Base-by-base conservation (phyloP, 495 filamentous ascomycete genomes). In the Aspergillus mulundensis region DNA sequence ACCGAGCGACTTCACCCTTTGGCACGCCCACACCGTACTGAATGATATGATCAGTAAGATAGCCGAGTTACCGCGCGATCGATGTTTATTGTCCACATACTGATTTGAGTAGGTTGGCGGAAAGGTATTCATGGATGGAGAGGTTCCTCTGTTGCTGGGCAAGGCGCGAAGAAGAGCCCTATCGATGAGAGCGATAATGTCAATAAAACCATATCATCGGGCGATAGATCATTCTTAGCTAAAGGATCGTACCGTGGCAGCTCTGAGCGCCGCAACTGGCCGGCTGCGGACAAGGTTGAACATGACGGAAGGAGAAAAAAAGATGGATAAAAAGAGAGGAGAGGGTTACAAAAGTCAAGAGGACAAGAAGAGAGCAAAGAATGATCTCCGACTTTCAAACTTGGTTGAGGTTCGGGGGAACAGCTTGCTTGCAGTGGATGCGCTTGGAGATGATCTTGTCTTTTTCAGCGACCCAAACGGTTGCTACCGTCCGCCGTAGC, bases 51-150 rank as follows among this genome's bases (percentile, higher is more conserved):
- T 70, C 61, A 69, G 64, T 53, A 49, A 62, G 24, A 12, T 32
- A n/a, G 28, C 30, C n/a, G 50, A 55, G 15, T 48, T 39, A 25
- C 39, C 2, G 32, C 32, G 32, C 30, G 16, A 40, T 15, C 34
- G 21, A 48, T 30, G 53, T 59, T 42, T 34, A 41, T 12, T 42
- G 18, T 39, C 23, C 47, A 69, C 80, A 55, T 81, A 96, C 92
- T 75, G 83, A 77, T 75, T 89, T 86, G 63, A 98, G 81, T 50
- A 98, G 85, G 59, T 88, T 85, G 61, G 91, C 90, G 47, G 94
- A 96, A 66, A 91, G 85, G 79, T 96, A 97, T 77, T 98, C 94
- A 79, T 98, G 94, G 62, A 97, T 95, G 59, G 90, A 92, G 61
- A 98, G 84, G 61, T 87, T 86, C 71, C 94, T 86, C 74, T 96